Evolutionary conservation across 345 rosid species (phyloP).

Genomic region (Gossypium ekmanianum): DNA sequence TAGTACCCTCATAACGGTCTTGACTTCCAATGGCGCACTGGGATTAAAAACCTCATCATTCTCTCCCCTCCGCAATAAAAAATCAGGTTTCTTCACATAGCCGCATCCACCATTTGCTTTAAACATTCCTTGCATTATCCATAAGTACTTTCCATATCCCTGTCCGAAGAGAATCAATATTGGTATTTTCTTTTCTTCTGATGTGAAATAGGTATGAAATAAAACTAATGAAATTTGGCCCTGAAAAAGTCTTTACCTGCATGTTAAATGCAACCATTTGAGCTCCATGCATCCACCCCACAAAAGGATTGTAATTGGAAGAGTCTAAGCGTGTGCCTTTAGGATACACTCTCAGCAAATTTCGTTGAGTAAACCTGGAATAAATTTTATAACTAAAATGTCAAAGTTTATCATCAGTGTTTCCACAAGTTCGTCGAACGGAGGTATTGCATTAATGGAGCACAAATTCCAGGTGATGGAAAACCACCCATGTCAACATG

Average conservation of each 20-base stretch:
- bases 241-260: slow-evolving; percentile 51
- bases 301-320: slow-evolving; percentile 74
- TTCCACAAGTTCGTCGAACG: too few species aligned
- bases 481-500: neutral
- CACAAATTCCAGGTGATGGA: too few species aligned
- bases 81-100: slow-evolving; percentile 70
- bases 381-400: neutral
- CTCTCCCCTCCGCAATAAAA: slow-evolving; percentile 39
- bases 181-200: too few species aligned
- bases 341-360: slow-evolving; percentile 74
- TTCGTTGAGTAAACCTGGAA: slow-evolving; percentile 69
- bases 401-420: neutral
- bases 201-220: too few species aligned
- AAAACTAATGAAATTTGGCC: neutral
- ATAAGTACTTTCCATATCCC: slow-evolving; percentile 64
- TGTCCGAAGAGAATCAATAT: slow-evolving; percentile 19
- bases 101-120: slow-evolving; percentile 85
- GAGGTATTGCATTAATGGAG: too few species aligned
- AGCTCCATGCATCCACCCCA: slow-evolving; percentile 94
- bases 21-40: slow-evolving; percentile 27
- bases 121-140: slow-evolving; percentile 91
- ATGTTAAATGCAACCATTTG: slow-evolving; percentile 99
- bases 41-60: slow-evolving; percentile 47
- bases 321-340: slow-evolving; percentile 70
- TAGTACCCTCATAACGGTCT: slow-evolving; percentile 53